Percentiles rank a stretch among this genome's conserved stretches.
Evolutionary conservation across 2,329 filamentous ascomycete genomes (phyloP).

Genomic region (Calonectria montana): DNA sequence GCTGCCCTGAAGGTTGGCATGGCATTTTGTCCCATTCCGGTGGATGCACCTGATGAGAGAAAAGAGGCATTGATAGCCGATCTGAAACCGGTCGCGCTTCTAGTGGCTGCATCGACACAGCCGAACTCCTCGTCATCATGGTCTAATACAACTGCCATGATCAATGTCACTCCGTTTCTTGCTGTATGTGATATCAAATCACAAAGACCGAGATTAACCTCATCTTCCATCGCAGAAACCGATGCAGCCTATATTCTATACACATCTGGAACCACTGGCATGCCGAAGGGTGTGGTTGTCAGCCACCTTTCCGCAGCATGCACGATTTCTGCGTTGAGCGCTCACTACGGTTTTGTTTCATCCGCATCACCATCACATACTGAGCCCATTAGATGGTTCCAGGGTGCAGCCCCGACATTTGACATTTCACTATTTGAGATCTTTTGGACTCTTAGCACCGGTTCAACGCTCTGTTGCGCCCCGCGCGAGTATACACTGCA

Average conservation of each 20-base stretch:
- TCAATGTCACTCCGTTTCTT: not conserved
- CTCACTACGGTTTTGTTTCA: not conserved
- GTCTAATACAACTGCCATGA: not conserved
- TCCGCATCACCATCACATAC: not conserved
- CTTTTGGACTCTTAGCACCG: not conserved
- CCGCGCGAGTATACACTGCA: not conserved
- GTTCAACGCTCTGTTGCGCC: not conserved
- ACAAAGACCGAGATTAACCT: not conserved
- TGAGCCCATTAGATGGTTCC: not conserved
- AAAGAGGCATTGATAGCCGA: not conserved
- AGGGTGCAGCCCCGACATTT: not conserved
- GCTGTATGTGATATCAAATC: not conserved
- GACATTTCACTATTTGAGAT: not conserved
- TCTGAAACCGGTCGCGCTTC: not conserved
- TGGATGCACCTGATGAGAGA: not conserved
- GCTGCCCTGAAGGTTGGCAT: not conserved
- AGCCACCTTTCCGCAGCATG: not conserved
- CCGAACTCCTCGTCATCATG: not conserved
- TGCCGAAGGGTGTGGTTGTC: not conserved
- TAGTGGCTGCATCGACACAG: not conserved
- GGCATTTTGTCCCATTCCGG: not conserved
- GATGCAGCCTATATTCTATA: not conserved
- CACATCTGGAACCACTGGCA: not conserved
- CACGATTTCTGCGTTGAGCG: not conserved
- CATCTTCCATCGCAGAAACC: not conserved